A percentile compares a stretch with the other conserved stretches of the same genome.
Evolutionary conservation across 2,329 filamentous ascomycete species (phyloP).

Genomic region (Ophiocordyceps camponoti-saundersi): DNA sequence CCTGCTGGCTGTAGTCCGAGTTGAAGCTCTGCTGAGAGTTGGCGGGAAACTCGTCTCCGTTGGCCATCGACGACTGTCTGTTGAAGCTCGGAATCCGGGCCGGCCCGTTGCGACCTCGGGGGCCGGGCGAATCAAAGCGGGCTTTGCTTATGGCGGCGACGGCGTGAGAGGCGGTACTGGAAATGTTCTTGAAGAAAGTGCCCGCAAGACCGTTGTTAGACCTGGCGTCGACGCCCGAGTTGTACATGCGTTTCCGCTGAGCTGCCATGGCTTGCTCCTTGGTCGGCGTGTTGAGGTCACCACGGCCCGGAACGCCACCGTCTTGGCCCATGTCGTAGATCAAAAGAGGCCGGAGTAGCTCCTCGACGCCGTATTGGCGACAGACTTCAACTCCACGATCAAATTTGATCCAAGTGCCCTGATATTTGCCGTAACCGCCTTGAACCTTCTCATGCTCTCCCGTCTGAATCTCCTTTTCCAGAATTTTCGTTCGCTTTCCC

Average conservation of each 20-base stretch:
- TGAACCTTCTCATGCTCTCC: constrained; percentile 98
- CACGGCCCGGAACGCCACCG: constrained; percentile 52
- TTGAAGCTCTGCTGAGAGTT: constrained; percentile 74
- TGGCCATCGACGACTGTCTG: constrained; percentile 55
- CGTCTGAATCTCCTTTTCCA: constrained; percentile 93
- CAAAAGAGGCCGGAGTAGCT: constrained; percentile 54
- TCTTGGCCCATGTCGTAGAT: constrained; percentile 71
- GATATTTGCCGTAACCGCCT: constrained; percentile 95
- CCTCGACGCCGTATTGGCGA: constrained; percentile 61
- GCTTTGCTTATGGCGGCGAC: constrained; percentile 96
- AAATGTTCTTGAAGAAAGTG: constrained; percentile 96
- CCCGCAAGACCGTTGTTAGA: constrained; percentile 52
- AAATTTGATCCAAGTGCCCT: constrained; percentile 97
- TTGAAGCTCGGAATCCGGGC: constrained; percentile 53
- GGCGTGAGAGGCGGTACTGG: constrained; percentile 77
- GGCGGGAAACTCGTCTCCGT: constrained; percentile 47
- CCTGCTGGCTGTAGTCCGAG: constrained; percentile 58
- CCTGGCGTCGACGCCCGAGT: constrained; percentile 45
- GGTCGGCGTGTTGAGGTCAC: constrained; percentile 79
- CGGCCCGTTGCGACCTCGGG: constrained; percentile 45
- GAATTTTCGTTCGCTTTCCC: constrained; percentile 89
- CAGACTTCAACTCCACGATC: constrained; percentile 86
- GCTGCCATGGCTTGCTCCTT: constrained; percentile 99
- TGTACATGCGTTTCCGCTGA: constrained; percentile 83
- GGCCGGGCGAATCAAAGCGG: constrained; percentile 73